Percentiles rank a stretch among this genome's conserved stretches.
Conservation (phyloP, 257 asterid genomes). For the Primulina eburnea region DNA sequence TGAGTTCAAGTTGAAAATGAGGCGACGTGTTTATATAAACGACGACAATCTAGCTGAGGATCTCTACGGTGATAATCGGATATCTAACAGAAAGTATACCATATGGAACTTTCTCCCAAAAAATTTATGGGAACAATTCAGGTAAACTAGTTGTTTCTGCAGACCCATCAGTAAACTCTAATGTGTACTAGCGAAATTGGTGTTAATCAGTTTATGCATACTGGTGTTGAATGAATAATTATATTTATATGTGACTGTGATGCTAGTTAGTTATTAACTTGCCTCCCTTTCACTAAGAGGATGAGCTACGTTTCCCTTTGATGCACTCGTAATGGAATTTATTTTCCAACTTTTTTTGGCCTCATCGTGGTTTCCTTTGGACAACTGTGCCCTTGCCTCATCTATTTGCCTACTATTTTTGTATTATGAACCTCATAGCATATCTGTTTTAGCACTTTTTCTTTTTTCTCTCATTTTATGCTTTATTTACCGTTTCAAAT, state of each 20-base stretch:
- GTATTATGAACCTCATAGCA: background rate
- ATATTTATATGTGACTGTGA: too few species aligned
- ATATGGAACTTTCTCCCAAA: conserved; percentile 90
- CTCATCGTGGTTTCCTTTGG: conserved; percentile 12
- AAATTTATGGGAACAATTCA: conserved; percentile 98
- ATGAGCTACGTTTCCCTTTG: conserved; percentile 13
- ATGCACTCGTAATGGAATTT: conserved; percentile 11
- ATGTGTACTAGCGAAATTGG: conserved; percentile 14
- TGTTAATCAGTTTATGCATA: background rate
- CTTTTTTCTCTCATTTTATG: background rate
- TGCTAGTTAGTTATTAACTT: background rate
- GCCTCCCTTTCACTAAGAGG: conserved; percentile 13
- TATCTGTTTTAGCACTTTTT: conserved; percentile 3
- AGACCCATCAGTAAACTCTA: background rate
- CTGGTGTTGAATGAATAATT: conserved; percentile 1
- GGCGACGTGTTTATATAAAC: conserved; percentile 82
- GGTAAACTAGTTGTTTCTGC: conserved; percentile 41
- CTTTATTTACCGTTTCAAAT: conserved; percentile 12
- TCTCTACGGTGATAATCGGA: conserved; percentile 81
- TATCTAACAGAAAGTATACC: conserved; percentile 95
- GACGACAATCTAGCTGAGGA: conserved; percentile 71
- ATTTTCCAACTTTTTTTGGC: conserved; percentile 3
- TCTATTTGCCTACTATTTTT: conserved; percentile 5
- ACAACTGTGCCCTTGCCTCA: conserved; percentile 3
- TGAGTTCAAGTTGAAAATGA: conserved; percentile 54